Base-by-base conservation (phyloP, 257 asterid species). In the Pogostemon cablin region DNA sequence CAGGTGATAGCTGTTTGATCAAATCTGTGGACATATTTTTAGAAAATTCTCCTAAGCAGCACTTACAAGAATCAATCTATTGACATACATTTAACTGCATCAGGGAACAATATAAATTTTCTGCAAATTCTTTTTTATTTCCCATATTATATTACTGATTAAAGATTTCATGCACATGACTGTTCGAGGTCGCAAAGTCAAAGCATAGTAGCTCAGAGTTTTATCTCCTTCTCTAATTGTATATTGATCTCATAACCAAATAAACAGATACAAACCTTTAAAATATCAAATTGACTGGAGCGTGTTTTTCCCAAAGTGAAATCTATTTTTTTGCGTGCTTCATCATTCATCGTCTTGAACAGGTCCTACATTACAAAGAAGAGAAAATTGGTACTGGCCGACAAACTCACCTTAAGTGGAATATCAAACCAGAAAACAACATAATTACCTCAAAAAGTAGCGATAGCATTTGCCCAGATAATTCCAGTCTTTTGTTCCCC, bases 401-500 rank as follows among this genome's bases (percentile, higher is more conserved):
- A 41, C 62, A 60, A 17, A 63, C 25, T 58, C 25, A 67, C 40
- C 61, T 50, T 67, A 53, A 65, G 71, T 3, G 54, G 49, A 75
- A 69, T 20, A 57, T 39, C 7, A 49, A 32, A 67, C 1, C 9
- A 67, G 49, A 52, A 63, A 62, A 58, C 46, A 17, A 55, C 62
- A 61, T 63, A 79, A 65, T 12, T 85, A 91, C 98, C 96, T 93
- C 99, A 82, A 93, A 93, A 71, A 93, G 96, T 75, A 93, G 72
- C 57, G 97, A 84, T 62, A 93, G 72, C 70, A 91, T 66, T 78
- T 93, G 97, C 67, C 97, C 99, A 61, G 99, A 91, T 25, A 93
- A 88, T 82, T 93, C 97, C 81, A 93, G 65, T 69, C 99, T 87
- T 81, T 93, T 93, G 85, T 91, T 93, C 75, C 99, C 99, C 73